Evolutionary conservation across 352 stramenopile species (phyloP), one percentile per base, ranked within the genome.

Genomic region (Pythium vanterpoolii): DNA sequence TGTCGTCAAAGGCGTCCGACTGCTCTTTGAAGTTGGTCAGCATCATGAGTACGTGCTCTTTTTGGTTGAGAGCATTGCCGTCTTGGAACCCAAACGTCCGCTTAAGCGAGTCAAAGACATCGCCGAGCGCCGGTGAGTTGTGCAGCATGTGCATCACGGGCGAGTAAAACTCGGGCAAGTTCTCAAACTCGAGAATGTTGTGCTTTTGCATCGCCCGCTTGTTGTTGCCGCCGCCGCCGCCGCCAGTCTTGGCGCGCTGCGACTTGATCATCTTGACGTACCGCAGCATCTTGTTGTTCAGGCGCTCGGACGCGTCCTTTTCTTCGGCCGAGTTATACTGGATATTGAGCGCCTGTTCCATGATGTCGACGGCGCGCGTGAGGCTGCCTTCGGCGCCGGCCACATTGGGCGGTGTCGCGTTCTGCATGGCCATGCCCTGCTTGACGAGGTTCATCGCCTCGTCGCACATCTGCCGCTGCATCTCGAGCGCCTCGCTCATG

Each of bases 51-150:
- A 80, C 40, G 69, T 83, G 69, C 39, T 79, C 74, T 31, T 68
- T 73, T 52, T 76, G 71, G 58, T 78, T 77, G 36, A 64, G 6
- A 26, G 66, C 69, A 58, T 78, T 90, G 45, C 73, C 62, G 30
- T 89, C 78, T 69, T 98, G 92, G 70, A 98, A 98, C 28, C 90
- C 92, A 69, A 97, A 97, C 62, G 91, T 93, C 56, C 90, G 93
- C 26, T 89, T 90, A 27, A 97, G 67, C 62, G 89, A 86, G 46
- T 96, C 87, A 56, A 86, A 96, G 4, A 80, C 43, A 21, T 80
- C 72, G 19, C 72, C 72, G 21, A 74, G 30, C 8, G 30, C 27
- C 8, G 62, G 51, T 30, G 64, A 72, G 54, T 71, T 71, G 47
- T 65, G 59, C 16, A 79, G 44, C 61, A 76, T 67, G 14, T 73